These are phyloP conservation scores for Fusarium poae DNA, from an alignment of 2,329 filamentous ascomycete genomes.

Conservation along the genomic window DNA sequence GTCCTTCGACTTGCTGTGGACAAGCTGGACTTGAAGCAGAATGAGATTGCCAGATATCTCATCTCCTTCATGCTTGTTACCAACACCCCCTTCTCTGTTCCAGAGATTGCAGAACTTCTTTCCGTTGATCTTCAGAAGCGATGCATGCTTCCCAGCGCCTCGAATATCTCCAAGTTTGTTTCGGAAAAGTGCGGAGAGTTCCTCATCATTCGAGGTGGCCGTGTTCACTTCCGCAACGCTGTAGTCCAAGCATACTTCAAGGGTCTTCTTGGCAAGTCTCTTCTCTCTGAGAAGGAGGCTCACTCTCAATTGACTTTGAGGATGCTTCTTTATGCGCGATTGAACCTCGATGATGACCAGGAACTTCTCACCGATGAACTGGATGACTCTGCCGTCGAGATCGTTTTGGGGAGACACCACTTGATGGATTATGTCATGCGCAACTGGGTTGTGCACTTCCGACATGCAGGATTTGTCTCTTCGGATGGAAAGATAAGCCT, in stretches of 20 bases:
- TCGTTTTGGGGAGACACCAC: conserved; percentile 47
- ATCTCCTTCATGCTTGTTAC: conserved; percentile 55
- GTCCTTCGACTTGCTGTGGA: conserved; percentile 31
- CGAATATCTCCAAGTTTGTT: conserved; percentile 39
- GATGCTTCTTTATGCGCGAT: conserved; percentile 54
- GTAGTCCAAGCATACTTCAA: conserved; percentile 51
- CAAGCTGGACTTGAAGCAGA: conserved; percentile 31
- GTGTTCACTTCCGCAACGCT: conserved; percentile 56
- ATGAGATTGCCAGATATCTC: conserved; percentile 42
- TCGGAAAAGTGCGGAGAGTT: conserved; percentile 44
- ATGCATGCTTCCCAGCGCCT: conserved; percentile 1
- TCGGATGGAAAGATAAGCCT: conserved; percentile 49
- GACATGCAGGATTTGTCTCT: conserved; percentile 50
- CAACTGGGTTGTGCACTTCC: conserved; percentile 56
- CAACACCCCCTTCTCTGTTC: conserved; percentile 50
- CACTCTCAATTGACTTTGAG: conserved; percentile 53
- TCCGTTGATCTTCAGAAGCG: conserved; percentile 46
- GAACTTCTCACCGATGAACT: conserved; percentile 37
- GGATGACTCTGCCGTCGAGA: conserved; percentile 43
- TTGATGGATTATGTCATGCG: conserved; percentile 54
- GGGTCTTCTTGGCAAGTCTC: conserved; percentile 52
- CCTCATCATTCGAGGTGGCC: conserved; percentile 52
- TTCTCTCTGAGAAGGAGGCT: conserved; percentile 52
- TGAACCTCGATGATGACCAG: conserved; percentile 49
- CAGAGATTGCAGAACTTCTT: conserved; percentile 53